Evolutionary conservation across 768 basidiomycete species (phyloP), one percentile per base, ranked within the genome.

Genomic region (Psilocybe sp.): DNA sequence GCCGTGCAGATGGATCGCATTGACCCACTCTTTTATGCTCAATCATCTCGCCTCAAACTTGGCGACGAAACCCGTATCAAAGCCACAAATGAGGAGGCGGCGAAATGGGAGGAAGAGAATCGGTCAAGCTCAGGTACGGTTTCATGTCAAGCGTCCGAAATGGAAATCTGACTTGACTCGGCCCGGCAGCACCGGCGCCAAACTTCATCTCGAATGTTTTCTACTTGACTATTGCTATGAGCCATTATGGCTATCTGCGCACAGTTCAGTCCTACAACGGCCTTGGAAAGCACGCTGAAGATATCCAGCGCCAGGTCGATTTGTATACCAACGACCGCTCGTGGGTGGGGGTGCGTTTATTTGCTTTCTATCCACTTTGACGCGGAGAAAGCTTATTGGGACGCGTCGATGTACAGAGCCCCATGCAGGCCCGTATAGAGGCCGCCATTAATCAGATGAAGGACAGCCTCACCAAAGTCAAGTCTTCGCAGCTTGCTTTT

Each of bases 131-230:
- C 65, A 44, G 80, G 85, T 83, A 52, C 23, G 53, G 44, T 31
- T 12, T 9, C n/a, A 8, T 39, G 1, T 12, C 13, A 11, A 8
- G 1, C 2, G 15, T 18, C 1, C 43, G 13, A 14, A n/a, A 4
- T 32, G 14, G 2, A 10, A 15, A 18, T 14, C 11, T 33, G 23
- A 32, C 2, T 23, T 15, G 5, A 14, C 18, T 32, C 4, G 31
- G 19, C 15, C 5, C 20, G 37, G 20, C 31, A 83, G 84, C 78
- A n/a, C 64, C 81, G 3, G 64, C 84, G 5, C 84, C 89, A 2
- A 97, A 97, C 64, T 99, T 99, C 68, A 92, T 98, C 54, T 92
- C 96, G 5, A 87, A 98, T 39, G 82, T 97, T 15, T 98, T 98
- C 73, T 98, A 90, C 72, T 77, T 98, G 39, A 77, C 87, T 7